Evolutionary conservation across 306 rosid genomes (phyloP), one percentile per base, ranked within the genome.

Genomic region (Malus orientalis): DNA sequence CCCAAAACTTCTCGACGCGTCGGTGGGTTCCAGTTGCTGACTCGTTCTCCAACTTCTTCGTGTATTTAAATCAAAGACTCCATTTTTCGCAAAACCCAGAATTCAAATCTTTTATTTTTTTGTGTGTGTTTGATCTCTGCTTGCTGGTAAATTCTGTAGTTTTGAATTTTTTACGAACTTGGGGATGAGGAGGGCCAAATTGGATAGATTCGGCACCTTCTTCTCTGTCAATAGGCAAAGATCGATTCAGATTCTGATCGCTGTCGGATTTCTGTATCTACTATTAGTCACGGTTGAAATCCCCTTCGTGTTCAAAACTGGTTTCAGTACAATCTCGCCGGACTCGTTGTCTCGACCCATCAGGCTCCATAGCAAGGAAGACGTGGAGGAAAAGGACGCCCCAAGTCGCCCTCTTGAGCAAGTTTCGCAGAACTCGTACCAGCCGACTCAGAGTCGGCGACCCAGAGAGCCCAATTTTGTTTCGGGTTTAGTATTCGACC

Each of bases 211-310:
- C 0, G 87, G 87, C 29, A 30, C 74, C 18, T 64, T 90, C 29
- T 45, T 86, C 61, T 81, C 93, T 16, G 71, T 91, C 19, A 88
- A 49, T 4, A 83, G 90, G 80, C 91, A 90, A 53, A 88, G 98
- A 82, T 85, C 93, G 80, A 15, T 92, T 78, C 97, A 95, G 70
- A 86, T 87, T 69, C 84, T 95, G 73, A 71, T 88, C 23, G 81
- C 80, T 19, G 44, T 86, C 42, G 90, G 88, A 1, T 18, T 92
- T 59, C 62, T 95, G 55, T 95, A 95, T 67, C 16, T 87, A 3
- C 53, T 92, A 5, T 55, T 95, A 3, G 88, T 92, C 65, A 84
- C 86, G 32, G 57, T 90, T 4, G 97, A 92, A 85, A 87, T 95
- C 69, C 98, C 97, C 8, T 80, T 90, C n/a, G 86, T 92, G 29